Evolutionary conservation across 129 eudicot species (phyloP), one percentile per base, ranked within the genome.

Genomic region (Flaveria linearis): DNA sequence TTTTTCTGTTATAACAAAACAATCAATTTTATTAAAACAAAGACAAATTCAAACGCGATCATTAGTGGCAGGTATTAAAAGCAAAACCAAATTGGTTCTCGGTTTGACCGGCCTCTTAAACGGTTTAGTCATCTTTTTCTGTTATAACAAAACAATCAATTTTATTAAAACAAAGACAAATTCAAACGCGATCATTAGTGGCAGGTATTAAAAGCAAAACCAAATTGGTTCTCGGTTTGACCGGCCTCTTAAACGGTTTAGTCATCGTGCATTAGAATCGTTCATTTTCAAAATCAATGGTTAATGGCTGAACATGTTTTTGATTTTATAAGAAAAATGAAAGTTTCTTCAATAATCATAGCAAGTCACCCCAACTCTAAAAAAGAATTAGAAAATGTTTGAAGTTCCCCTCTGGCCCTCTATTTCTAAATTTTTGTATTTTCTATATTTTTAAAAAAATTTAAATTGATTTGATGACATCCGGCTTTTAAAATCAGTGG

Each of bases 1-100:
- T 90, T 88, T 71, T 72, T 71, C 98, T 93, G 89, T 77, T 50
- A 25, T 46, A 13, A 46, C 26, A 66, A 66, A 65, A 67, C 66
- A 17, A 62, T 36, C 45, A 60, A 49, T 4, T 60, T 22, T 43
- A 60, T 33, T 55, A 28, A 41, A 13, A 61, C 2, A 14, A 26
- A 61, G 25, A 28, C 12, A 41, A 17, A 14, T 16, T 57, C 26
- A 7, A 63, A 28, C 7, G 41, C 17, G 66, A 56, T 7, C 62
- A 56, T 17, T 52, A 56, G 26, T 56, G 28, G 28, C 13, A 18
- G 28, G 25, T 53, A 14, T 51, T 16, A 17, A 51, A 51, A 51
- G 20, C 8, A 6, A 51, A 3, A 55, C 28, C 28, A 3, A 9
- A 55, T 25, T 25, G 26, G 62, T 5, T 50, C n/a, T 15, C 11